phyloP scores from a whole-genome alignment of 2,329 filamentous ascomycete species.

The Teratosphaeria epicoccoides region DNA sequence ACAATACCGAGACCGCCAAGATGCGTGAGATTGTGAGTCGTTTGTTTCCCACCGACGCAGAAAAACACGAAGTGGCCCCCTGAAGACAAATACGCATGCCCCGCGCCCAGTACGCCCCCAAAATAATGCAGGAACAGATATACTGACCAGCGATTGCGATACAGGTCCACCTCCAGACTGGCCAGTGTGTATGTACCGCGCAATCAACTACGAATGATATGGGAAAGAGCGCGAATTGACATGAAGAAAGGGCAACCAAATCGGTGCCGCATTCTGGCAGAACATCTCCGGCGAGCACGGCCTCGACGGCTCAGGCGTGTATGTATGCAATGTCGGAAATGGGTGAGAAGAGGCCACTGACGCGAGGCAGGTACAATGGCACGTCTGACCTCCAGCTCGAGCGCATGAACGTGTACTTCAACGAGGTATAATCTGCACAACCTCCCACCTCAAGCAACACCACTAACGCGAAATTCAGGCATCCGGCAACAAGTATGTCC shows the following conservation, averaged over 20 bases:
- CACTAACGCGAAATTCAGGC: conserved; percentile 49
- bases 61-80: conserved; percentile 25
- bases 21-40: conserved; percentile 56
- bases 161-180: conserved; percentile 99
- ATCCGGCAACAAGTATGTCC: conserved; percentile 97
- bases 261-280: conserved; percentile 97
- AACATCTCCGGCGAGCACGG: conserved; percentile 64
- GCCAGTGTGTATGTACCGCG: conserved; percentile 76
- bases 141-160: conserved; percentile 45
- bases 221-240: conserved; percentile 14
- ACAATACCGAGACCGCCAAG: conserved; percentile 26
- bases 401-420: conserved; percentile 99
- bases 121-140: conserved; percentile 34
- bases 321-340: conserved; percentile 36
- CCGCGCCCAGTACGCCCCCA: conserved; percentile 30
- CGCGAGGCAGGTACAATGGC: conserved; percentile 70
- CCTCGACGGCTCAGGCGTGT: conserved; percentile 94
- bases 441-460: conserved; percentile 2
- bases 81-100: conserved; percentile 26
- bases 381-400: conserved; percentile 98
- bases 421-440: conserved; percentile 51
- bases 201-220: neutral
- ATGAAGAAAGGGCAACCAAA: conserved; percentile 83
- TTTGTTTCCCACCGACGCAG: conserved; percentile 30
- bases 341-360: conserved; percentile 15